Conservation (phyloP, 169 alveolate genomes). For the Plasmodium berghei region DNA sequence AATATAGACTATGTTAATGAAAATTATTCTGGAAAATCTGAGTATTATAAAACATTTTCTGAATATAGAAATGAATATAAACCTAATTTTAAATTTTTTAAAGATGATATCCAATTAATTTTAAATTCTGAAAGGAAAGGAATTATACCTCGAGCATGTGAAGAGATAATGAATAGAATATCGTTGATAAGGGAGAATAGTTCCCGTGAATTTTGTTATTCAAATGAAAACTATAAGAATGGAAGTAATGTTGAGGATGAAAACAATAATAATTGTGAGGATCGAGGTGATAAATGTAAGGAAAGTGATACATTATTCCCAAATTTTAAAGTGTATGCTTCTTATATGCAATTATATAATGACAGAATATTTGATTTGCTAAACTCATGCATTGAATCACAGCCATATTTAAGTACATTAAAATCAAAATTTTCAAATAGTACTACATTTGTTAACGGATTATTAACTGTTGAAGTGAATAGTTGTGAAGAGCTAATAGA, state of each 20-base stretch:
- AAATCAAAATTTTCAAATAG: slow-evolving; percentile 47
- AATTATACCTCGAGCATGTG: slow-evolving; percentile 85
- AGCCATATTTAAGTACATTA: slow-evolving; percentile 60
- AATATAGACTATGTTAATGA: slow-evolving; percentile 50
- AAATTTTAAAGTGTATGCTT: slow-evolving; percentile 79
- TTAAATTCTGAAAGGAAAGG: slow-evolving; percentile 80
- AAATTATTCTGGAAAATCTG: slow-evolving; percentile 56
- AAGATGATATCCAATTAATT: slow-evolving; percentile 49
- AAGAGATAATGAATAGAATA: slow-evolving; percentile 77
- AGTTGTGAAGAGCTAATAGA: slow-evolving; percentile 83
- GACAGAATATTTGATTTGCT: slow-evolving; percentile 82
- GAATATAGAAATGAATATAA: slow-evolving; percentile 67
- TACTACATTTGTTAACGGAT: slow-evolving; percentile 70
- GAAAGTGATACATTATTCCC: slow-evolving; percentile 28
- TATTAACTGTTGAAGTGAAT: slow-evolving; percentile 79
- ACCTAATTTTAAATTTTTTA: slow-evolving; percentile 26
- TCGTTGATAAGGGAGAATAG: slow-evolving; percentile 10
- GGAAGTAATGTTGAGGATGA: background rate
- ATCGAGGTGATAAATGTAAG: background rate
- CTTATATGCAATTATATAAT: slow-evolving; percentile 83
- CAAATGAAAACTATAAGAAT: background rate
- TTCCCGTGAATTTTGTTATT: background rate
- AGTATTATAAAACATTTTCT: slow-evolving; percentile 58
- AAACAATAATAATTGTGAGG: background rate
- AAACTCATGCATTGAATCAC: slow-evolving; percentile 73